Base-by-base conservation (phyloP, 768 basidiomycete genomes). In the Plicaturopsis crispa region DNA sequence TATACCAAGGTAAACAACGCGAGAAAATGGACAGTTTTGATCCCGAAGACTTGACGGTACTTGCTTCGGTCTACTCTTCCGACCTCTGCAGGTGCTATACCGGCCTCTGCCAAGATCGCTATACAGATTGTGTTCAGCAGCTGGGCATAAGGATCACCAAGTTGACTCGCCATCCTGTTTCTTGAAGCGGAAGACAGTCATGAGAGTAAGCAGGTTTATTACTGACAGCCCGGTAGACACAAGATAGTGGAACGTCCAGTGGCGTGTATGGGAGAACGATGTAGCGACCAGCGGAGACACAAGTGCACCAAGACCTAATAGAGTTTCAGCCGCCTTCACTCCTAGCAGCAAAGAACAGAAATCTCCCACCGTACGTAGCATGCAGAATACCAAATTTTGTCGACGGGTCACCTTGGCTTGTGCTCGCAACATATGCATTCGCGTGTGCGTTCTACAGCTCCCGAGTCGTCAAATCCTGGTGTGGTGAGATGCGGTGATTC, bases 161-260 rank as follows among this genome's bases (percentile, higher is more conserved):
- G 14, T 28, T 8, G 8, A 43, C 57, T 30, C 22, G 59, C 61
- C 53, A 8, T 62, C 54, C 33, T 57, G 54, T 5, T 26, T 44
- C 37, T 48, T 48, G 35, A 51, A 51, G 5, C 48, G 49, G 51
- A 63, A 60, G 2, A 57, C 56, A 1, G n/a, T 6, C 11, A 38
- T 40, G 6, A 56, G 38, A 3, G 47, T 2, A 12, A 39, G 31
- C 10, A 39, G 38, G 37, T 53, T 55, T 21, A 39, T 26, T 5
- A 54, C 18, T 11, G 49, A 44, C 18, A 58, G 39, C 1, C 47
- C 53, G n/a, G 51, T 39, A 5, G 62, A 63, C 24, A 63, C 57
- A 10, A 70, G 46, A 46, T 64, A 75, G 45, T 73, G 65, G 41
- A 59, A 63, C 13, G 59, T 61, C 70, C 69, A 71, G 22, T 57